Evolutionary conservation across 768 basidiomycete genomes (phyloP).

Genomic region (Sporobolomyces roseus): DNA sequence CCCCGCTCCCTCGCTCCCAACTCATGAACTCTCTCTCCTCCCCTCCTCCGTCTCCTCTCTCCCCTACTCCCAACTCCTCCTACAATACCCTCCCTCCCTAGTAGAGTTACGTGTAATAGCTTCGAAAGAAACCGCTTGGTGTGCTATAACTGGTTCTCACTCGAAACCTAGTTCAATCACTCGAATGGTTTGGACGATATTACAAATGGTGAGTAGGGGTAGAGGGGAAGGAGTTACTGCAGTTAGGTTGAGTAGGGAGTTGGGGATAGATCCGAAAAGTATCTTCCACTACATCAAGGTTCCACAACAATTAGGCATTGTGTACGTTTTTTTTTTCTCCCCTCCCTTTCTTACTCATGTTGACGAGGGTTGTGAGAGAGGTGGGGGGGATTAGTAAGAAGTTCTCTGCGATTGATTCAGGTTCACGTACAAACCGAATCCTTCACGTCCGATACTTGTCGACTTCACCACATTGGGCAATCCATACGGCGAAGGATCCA

Average conservation of each 20-base stretch:
- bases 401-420: slow-evolving; percentile 36
- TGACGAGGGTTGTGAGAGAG: too few relatives aligned
- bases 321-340: slow-evolving; percentile 54
- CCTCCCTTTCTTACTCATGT: too few relatives aligned
- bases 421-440: slow-evolving; percentile 60
- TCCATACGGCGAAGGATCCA: slow-evolving; percentile 22
- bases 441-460: slow-evolving; percentile 83
- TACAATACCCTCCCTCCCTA: neutral
- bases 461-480: slow-evolving; percentile 56
- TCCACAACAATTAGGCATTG: slow-evolving; percentile 64
- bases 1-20: too few relatives aligned
- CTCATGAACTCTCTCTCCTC: slow-evolving; percentile 18
- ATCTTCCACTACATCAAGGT: slow-evolving; percentile 81
- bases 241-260: slow-evolving; percentile 68
- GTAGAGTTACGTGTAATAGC: slow-evolving; percentile 53
- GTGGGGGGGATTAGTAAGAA: slow-evolving; percentile 33
- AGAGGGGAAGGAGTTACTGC: slow-evolving; percentile 72
- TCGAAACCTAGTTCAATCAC: slow-evolving; percentile 75
- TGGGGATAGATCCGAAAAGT: slow-evolving; percentile 82
- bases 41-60: neutral
- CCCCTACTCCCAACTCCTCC: neutral
- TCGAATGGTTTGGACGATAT: slow-evolving; percentile 75
- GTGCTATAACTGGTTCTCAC: slow-evolving; percentile 79
- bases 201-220: slow-evolving; percentile 79
- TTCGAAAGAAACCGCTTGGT: slow-evolving; percentile 67